These are phyloP conservation scores for Moesziomyces aphidis DNA, from an alignment of 1,284 basidiomycete species.

Conservation along the genomic window DNA sequence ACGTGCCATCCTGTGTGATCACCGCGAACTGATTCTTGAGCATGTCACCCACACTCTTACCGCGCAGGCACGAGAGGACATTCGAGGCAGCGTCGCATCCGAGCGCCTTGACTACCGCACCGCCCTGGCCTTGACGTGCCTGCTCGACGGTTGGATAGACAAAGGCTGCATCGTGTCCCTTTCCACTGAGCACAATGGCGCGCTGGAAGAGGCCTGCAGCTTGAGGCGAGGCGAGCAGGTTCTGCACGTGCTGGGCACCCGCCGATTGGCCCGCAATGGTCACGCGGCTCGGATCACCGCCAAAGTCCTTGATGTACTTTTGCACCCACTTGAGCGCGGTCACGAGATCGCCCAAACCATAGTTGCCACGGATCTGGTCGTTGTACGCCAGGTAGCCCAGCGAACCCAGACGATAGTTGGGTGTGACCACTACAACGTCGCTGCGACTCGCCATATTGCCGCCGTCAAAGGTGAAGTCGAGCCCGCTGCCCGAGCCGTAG, in stretches of 20 bases:
- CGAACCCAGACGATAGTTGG: constrained; percentile 72
- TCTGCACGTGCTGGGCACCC: constrained; percentile 72
- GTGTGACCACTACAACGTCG: constrained; percentile 73
- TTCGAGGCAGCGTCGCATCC: constrained; percentile 35
- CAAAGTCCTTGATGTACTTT: constrained; percentile 73
- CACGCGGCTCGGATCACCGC: constrained; percentile 75
- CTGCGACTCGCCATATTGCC: constrained; percentile 70
- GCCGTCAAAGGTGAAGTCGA: constrained; percentile 70
- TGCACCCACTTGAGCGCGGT: constrained; percentile 72
- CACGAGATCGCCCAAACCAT: constrained; percentile 60
- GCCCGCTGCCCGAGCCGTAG: constrained; percentile 69
- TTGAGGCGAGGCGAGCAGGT: constrained; percentile 37
- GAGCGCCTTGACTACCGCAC: constrained; percentile 23
- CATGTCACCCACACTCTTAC: constrained; percentile 21
- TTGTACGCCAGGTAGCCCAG: constrained; percentile 50
- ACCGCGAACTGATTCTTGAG: constrained; percentile 9
- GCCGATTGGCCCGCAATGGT: constrained; percentile 88
- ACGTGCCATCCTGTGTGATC: constrained; percentile 39
- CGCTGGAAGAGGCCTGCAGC: constrained; percentile 38
- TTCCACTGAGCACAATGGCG: constrained; percentile 37
- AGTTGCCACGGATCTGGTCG: constrained; percentile 54
- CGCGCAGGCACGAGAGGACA: constrained; percentile 44
- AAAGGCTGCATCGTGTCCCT: constrained; percentile 26
- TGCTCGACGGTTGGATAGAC: constrained; percentile 20
- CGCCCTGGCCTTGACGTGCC: constrained; percentile 14